These are phyloP conservation scores for Stagonosporopsis cucurbitacearum DNA, from an alignment of 2,329 filamentous ascomycete species.

Conservation along the genomic window DNA sequence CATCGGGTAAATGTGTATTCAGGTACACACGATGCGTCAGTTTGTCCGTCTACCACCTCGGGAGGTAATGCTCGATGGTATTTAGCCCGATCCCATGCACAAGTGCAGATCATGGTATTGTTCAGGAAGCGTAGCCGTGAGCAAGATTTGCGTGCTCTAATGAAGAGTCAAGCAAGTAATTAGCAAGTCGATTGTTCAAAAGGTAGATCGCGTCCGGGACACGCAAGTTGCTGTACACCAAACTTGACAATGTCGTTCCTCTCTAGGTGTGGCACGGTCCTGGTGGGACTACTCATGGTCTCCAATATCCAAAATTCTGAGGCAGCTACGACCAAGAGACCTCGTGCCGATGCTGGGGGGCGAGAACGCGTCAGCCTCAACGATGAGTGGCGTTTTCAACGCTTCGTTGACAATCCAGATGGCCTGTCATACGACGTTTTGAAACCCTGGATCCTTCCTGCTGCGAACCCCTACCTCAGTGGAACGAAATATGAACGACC, in stretches of 20 bases:
- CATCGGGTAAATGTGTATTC: conserved; percentile 16
- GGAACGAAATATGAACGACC: conserved; percentile 45
- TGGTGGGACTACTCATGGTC: conserved; percentile 23
- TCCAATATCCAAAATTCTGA: conserved; percentile 7
- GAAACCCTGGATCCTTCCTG: conserved; percentile 54
- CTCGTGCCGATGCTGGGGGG: conserved; percentile 4
- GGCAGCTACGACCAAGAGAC: conserved; percentile 14
- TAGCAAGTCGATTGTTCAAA: conserved; percentile 1
- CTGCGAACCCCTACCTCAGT: conserved; percentile 51
- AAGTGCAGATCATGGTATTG: conserved; percentile 3
- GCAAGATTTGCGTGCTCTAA: neutral
- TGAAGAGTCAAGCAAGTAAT: neutral
- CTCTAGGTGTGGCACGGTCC: conserved; percentile 8
- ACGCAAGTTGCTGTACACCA: neutral
- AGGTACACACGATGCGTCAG: conserved; percentile 7
- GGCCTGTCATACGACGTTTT: conserved; percentile 46
- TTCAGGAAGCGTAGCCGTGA: conserved; percentile 8
- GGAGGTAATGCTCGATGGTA: neutral
- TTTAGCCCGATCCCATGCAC: conserved; percentile 9
- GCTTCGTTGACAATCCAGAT: conserved; percentile 49
- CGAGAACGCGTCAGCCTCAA: conserved; percentile 47
- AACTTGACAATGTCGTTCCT: conserved; percentile 8
- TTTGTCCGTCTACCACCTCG: conserved; percentile 15
- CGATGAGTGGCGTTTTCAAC: conserved; percentile 50
- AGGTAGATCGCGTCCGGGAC: neutral